Percentiles rank a stretch among this genome's conserved stretches.
These are phyloP conservation scores for Xylaria sp. DNA, from an alignment of 495 filamentous ascomycete genomes.

Conservation along the genomic window DNA sequence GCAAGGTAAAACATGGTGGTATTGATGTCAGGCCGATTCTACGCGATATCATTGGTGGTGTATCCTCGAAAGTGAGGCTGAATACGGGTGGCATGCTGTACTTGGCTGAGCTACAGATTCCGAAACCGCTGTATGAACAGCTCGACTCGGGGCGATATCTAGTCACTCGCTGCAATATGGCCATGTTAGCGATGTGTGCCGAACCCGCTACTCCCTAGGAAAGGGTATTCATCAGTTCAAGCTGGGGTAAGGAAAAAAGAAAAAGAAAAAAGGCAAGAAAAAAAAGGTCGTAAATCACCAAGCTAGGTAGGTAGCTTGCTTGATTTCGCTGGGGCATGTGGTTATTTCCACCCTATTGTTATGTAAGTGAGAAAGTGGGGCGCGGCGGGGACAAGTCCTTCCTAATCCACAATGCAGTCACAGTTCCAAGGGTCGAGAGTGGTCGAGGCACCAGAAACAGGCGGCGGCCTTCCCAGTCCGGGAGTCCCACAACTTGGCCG, in stretches of 20 bases:
- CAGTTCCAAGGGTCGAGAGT: not conserved
- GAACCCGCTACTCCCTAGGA: not conserved
- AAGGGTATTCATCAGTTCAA: too few relatives aligned
- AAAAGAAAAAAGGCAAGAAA: not conserved
- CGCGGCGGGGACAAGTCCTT: not conserved
- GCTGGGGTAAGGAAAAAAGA: too few relatives aligned
- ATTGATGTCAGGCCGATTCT: not conserved
- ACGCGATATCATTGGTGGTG: constrained; percentile 6
- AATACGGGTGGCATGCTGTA: not conserved
- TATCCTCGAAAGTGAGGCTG: constrained; percentile 18
- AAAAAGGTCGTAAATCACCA: not conserved
- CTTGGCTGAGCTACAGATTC: not conserved
- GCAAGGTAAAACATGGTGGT: not conserved
- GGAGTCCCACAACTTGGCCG: constrained; percentile 29
- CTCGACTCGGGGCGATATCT: not conserved
- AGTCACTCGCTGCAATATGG: not conserved
- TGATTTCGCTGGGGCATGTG: not conserved
- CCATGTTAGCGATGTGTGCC: not conserved
- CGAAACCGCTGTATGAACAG: not conserved
- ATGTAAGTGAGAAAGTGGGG: constrained; percentile 11
- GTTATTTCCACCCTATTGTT: not conserved
- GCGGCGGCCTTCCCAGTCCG: constrained; percentile 28
- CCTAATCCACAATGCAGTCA: constrained; percentile 9
- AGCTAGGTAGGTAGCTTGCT: not conserved
- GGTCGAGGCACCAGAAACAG: constrained; percentile 18